Percentiles rank a stretch among this genome's conserved stretches.
Conservation (phyloP, 257 asterid genomes). For the Plantago major region DNA sequence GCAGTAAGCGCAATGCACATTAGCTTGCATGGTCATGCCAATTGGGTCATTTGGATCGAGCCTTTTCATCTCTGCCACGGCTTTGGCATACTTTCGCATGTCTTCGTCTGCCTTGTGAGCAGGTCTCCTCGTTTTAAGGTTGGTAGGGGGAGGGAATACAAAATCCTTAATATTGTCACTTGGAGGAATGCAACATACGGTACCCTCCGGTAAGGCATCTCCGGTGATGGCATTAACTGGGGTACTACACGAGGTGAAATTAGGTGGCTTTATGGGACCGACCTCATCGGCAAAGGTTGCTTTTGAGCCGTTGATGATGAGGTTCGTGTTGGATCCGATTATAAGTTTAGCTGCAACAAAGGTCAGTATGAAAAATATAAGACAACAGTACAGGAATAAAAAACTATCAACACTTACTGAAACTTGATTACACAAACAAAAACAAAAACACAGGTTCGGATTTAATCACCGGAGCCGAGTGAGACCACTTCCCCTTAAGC, state of each 20-base stretch:
- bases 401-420: no score
- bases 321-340: no score
- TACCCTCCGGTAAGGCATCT: slow-evolving; percentile 1
- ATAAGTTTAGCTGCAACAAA: no score
- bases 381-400: no score
- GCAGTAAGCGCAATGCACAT: slow-evolving; percentile 44
- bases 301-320: slow-evolving; percentile 16
- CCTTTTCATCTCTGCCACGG: neutral
- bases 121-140: slow-evolving; percentile 24
- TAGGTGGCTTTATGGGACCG: slow-evolving; percentile 24
- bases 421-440: no score
- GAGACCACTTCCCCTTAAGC: no score
- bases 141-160: slow-evolving; percentile 21
- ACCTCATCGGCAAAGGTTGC: slow-evolving; percentile 16
- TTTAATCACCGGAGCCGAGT: no score
- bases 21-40: slow-evolving; percentile 31
- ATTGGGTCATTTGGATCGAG: slow-evolving; percentile 5
- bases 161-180: slow-evolving; percentile 19
- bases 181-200: slow-evolving; percentile 40
- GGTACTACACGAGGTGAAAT: slow-evolving; percentile 21
- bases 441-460: no score
- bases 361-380: no score
- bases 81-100: slow-evolving; percentile 2
- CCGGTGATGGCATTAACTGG: neutral
- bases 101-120: slow-evolving; percentile 28